Conservation (phyloP, 202 grass and related monocot species). For the Dendrocalamus latiflorus region DNA sequence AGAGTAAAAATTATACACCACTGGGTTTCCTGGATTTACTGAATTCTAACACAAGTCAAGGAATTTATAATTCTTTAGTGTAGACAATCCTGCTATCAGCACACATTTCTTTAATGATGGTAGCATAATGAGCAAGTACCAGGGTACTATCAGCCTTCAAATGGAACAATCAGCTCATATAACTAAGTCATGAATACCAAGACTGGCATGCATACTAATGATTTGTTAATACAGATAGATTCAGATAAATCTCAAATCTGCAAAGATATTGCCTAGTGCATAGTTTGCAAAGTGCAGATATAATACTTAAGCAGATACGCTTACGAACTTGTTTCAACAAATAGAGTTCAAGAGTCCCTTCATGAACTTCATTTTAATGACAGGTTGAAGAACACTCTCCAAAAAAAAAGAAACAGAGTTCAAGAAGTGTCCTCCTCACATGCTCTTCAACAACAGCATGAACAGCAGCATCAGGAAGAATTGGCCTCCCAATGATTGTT, state of each 20-base stretch:
- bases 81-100: not conserved
- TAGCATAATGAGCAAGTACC: not conserved
- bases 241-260: constrained; percentile 16
- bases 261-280: not conserved
- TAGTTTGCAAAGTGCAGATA: not conserved
- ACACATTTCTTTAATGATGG: not conserved
- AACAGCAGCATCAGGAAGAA: constrained; percentile 60
- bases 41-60: not conserved
- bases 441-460: constrained; percentile 97
- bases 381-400: not conserved
- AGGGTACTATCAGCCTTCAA: not conserved
- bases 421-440: constrained; percentile 54
- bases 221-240: not conserved
- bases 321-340: not conserved
- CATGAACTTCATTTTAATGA: constrained; percentile 14
- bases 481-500: constrained; percentile 89
- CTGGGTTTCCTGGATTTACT: not conserved
- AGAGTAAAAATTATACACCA: not conserved
- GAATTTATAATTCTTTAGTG: not conserved
- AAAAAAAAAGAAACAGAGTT: not conserved
- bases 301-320: not conserved
- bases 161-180: not conserved
- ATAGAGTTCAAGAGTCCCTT: constrained; percentile 10
- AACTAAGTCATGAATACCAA: not conserved
- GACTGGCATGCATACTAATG: not conserved